These are phyloP conservation scores for Vicia villosa DNA, from an alignment of 306 rosid genomes.

Conservation along the genomic window DNA sequence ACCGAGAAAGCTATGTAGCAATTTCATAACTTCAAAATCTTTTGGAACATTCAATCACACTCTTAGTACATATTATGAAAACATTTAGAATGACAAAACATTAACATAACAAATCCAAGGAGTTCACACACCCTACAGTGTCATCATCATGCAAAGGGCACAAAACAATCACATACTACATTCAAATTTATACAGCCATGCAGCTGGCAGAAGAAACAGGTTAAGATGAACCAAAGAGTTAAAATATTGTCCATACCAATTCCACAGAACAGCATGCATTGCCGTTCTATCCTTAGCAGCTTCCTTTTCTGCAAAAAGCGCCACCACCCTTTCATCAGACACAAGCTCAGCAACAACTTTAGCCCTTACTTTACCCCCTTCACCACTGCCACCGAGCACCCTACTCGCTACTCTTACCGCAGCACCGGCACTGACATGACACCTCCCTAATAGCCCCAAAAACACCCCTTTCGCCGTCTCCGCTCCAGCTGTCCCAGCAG, in stretches of 20 bases:
- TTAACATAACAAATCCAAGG: conserved; percentile 10
- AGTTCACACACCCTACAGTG: background rate
- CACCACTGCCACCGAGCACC: conserved; percentile 61
- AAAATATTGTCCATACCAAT: conserved; percentile 56
- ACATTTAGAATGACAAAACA: background rate
- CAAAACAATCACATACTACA: conserved; percentile 11
- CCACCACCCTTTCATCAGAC: conserved; percentile 81
- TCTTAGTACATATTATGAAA: background rate
- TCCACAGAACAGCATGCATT: conserved; percentile 92
- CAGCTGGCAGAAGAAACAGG: conserved; percentile 19
- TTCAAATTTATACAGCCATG: conserved; percentile 13
- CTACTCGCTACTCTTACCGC: conserved; percentile 78
- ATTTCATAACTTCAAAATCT: conserved; percentile 3
- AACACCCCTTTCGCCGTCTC: conserved; percentile 92
- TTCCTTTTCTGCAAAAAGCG: conserved; percentile 65
- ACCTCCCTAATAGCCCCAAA: conserved; percentile 81
- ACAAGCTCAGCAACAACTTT: conserved; percentile 87
- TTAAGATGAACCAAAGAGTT: conserved; percentile 13
- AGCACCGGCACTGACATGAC: conserved; percentile 81
- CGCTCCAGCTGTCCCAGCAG: conserved; percentile 83
- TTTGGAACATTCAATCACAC: conserved; percentile 6
- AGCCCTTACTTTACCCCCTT: conserved; percentile 70
- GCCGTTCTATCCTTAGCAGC: conserved; percentile 66
- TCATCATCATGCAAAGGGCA: background rate
- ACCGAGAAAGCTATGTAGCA: conserved; percentile 15